Conservation (phyloP, 1,284 basidiomycete genomes). For the Ceratobasidium sp. region DNA sequence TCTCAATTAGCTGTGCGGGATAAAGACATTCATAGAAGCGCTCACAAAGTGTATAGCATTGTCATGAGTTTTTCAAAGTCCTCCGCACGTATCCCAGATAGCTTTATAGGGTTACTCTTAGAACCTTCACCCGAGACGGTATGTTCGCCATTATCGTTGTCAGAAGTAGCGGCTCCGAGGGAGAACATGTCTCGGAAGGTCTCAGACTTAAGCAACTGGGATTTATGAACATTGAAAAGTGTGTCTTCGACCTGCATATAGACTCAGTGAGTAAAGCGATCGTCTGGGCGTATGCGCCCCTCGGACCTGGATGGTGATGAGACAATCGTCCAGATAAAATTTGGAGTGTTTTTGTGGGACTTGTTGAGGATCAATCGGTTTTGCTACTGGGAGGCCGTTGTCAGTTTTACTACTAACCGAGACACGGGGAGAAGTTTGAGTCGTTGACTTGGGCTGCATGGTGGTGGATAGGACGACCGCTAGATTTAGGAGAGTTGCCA, state of each 20-base stretch:
- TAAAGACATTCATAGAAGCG: background rate
- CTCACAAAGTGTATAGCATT: constrained; percentile 24
- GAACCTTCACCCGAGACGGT: constrained; percentile 2
- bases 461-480: background rate
- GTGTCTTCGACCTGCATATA: constrained; percentile 37
- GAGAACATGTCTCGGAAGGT: constrained; percentile 43
- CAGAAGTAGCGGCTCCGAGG: background rate
- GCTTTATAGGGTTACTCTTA: constrained; percentile 19
- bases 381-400: background rate
- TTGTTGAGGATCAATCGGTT: no score
- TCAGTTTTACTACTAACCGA: no score
- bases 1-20: no score
- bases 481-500: background rate
- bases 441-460: background rate
- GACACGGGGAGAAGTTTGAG: background rate
- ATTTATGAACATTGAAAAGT: constrained; percentile 34
- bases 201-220: constrained; percentile 26
- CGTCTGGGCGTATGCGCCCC: background rate
- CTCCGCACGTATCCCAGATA: constrained; percentile 5
- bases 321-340: constrained; percentile 31
- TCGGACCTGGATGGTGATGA: constrained; percentile 13
- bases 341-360: background rate
- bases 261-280: background rate
- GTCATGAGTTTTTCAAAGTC: constrained; percentile 25
- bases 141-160: background rate